Conservation (phyloP, 1,139 yeast genomes). For the Debaryomycetaceae sp. region DNA sequence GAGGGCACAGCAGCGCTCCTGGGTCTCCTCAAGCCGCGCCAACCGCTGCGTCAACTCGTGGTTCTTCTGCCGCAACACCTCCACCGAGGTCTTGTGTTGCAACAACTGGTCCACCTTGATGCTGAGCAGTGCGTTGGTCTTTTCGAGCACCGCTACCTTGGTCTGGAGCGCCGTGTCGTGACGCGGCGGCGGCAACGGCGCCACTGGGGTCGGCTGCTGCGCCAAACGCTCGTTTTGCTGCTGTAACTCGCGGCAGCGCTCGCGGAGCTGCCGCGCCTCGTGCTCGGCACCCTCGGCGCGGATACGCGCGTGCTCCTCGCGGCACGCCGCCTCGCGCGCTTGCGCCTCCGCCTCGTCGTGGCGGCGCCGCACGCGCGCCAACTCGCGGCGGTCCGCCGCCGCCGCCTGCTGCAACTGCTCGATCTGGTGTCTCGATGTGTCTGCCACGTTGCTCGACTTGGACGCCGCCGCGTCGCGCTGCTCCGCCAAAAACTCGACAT, state of each 20-base stretch:
- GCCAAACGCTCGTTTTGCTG: slow-evolving; percentile 44
- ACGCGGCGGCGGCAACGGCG: not conserved
- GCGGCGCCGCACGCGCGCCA: slow-evolving; percentile 13
- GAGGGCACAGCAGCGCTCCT: slow-evolving; percentile 44
- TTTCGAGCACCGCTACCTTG: slow-evolving; percentile 18
- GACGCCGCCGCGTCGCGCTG: slow-evolving; percentile 55
- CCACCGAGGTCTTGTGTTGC: slow-evolving; percentile 37
- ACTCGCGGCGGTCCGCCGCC: slow-evolving; percentile 16
- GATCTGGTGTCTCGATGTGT: slow-evolving; percentile 35
- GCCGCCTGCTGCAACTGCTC: slow-evolving; percentile 32
- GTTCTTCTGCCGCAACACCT: slow-evolving; percentile 37
- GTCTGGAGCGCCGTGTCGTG: not conserved
- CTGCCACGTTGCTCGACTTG: slow-evolving; percentile 44
- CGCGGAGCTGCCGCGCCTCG: slow-evolving; percentile 26
- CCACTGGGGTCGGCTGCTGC: slow-evolving; percentile 1
- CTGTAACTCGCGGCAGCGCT: slow-evolving; percentile 20
- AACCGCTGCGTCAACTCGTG: slow-evolving; percentile 32
- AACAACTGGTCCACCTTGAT: slow-evolving; percentile 27
- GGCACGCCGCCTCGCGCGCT: slow-evolving; percentile 16
- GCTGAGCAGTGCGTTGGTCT: slow-evolving; percentile 28
- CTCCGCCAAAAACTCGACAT: slow-evolving; percentile 53
- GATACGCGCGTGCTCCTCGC: slow-evolving; percentile 13
- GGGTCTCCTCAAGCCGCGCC: slow-evolving; percentile 35
- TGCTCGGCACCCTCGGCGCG: slow-evolving; percentile 22
- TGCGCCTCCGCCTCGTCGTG: slow-evolving; percentile 21